A percentile compares a stretch with the other conserved stretches of the same genome.
phyloP scores from a whole-genome alignment of 2,329 filamentous ascomycete species.

The Cordyceps javanica region DNA sequence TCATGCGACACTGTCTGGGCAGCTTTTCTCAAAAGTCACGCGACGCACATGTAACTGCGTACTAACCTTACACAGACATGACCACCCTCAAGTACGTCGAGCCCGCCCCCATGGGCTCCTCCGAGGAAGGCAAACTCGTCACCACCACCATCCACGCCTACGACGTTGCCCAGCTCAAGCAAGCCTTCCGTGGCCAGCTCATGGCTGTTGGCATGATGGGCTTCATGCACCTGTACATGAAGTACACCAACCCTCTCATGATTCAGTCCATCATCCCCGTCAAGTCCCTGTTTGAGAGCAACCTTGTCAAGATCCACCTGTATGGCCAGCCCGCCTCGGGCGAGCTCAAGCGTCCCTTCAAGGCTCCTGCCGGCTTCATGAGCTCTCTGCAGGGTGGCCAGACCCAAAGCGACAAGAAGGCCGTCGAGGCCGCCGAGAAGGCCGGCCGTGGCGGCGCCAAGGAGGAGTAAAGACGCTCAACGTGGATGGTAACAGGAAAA shows the following conservation, averaged over 20 bases:
- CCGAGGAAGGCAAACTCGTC: constrained; percentile 91
- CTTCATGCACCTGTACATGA: constrained; percentile 98
- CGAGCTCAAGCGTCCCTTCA: constrained; percentile 94
- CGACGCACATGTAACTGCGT: not conserved
- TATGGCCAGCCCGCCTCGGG: constrained; percentile 80
- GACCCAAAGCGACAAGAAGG: constrained; percentile 88
- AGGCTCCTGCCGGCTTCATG: constrained; percentile 78
- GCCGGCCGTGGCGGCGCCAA: constrained; percentile 64
- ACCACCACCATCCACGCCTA: constrained; percentile 96
- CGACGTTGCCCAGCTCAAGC: constrained; percentile 78
- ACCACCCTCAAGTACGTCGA: constrained; percentile 99
- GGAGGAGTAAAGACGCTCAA: constrained; percentile 53
- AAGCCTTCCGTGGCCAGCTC: constrained; percentile 80
- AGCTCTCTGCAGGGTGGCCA: constrained; percentile 65
- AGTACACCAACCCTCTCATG: constrained; percentile 98
- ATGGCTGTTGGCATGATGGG: constrained; percentile 98
- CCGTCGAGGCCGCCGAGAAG: constrained; percentile 73
- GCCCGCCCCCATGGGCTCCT: constrained; percentile 84
- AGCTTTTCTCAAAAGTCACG: not conserved
- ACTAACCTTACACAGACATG: constrained; percentile 56
- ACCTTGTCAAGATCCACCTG: constrained; percentile 92
- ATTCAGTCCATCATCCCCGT: constrained; percentile 98
- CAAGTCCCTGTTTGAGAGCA: constrained; percentile 92
- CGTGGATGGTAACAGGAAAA: not conserved
- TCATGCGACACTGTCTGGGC: not conserved